Evolutionary conservation across 257 asterid genomes (phyloP), one percentile per base, ranked within the genome.

Genomic region (Lantana camara): DNA sequence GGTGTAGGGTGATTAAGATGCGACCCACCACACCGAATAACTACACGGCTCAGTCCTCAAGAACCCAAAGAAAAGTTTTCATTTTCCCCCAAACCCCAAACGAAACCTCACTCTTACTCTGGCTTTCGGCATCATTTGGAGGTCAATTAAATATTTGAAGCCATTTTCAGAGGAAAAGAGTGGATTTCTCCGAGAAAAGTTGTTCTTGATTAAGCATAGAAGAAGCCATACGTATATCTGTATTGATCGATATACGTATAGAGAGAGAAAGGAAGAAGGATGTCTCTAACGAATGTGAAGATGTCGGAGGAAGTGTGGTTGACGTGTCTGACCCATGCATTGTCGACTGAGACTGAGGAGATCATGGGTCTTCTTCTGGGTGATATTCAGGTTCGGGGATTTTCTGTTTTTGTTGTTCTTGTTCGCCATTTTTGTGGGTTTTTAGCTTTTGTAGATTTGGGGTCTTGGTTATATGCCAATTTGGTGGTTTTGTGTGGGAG

Each of bases 341-440:
- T 94, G 96, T 90, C 99, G 16, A 94, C 99, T 17, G 99, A 94
- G 82, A 94, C 99, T 7, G 99, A 94, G 74, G 99, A 94, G 85
- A 88, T 88, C 74, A 94, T 94, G 99, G 99, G 99, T 20, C 98
- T 94, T 70, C 96, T 94, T 70, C 96, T 94, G 14, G 99, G 99
- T 50, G 99, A 94, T 56, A 83, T 88, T 69, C 88, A 88, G 98
- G 99, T 92, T 47, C 30, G 1, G 24, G 3, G 23, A 14, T 53
- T 70, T 40, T 21, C 16, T 9, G 40, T 60, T 55, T 69, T 19
- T 37, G 1, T 13, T 34, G 10, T 22, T 69, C 27, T 0, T 21
- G 60, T 62, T 44, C n/a, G 47, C 55, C 32, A 13, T 38, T 53
- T 65, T 64, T 38, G 9, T 64, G 74, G 73, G 56, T 35, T 77